Conservation (phyloP, 2,329 filamentous ascomycete species). For the Ascochyta lentis region DNA sequence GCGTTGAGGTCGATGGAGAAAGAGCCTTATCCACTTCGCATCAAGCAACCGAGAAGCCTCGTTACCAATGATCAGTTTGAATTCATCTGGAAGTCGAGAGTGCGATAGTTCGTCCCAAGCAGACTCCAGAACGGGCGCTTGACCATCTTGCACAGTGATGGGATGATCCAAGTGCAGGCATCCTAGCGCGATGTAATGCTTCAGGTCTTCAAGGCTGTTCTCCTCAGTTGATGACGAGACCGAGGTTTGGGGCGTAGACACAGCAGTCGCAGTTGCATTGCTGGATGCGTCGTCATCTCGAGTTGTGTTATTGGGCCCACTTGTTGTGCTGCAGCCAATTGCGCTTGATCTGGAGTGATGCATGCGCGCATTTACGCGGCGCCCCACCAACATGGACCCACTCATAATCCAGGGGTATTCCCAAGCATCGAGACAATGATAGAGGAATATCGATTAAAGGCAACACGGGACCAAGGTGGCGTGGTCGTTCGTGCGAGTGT, state of each 20-base stretch:
- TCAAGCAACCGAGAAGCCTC: slow-evolving; percentile 38
- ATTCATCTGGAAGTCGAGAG: slow-evolving; percentile 27
- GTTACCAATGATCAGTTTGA: slow-evolving; percentile 31
- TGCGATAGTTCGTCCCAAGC: slow-evolving; percentile 38
- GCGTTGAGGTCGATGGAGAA: slow-evolving; percentile 18
- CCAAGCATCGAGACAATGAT: background rate
- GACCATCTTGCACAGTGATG: background rate
- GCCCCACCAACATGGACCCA: slow-evolving; percentile 6
- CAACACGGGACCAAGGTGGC: background rate
- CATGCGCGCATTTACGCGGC: background rate
- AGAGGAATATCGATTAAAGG: too few species aligned
- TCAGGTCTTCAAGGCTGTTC: slow-evolving; percentile 24
- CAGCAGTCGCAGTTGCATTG: slow-evolving; percentile 4
- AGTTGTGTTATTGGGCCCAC: background rate
- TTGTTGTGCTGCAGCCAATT: background rate
- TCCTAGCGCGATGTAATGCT: slow-evolving; percentile 45
- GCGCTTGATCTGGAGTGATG: background rate
- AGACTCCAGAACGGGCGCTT: background rate
- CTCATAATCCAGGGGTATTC: slow-evolving; percentile 1
- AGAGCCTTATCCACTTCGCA: slow-evolving; percentile 46
- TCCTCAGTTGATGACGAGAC: slow-evolving; percentile 11
- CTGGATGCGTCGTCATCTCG: background rate
- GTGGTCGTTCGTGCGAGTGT: background rate
- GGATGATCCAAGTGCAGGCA: slow-evolving; percentile 35
- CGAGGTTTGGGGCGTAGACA: slow-evolving; percentile 22